Base-by-base conservation (phyloP, 192 early-diverging fungal genomes). In the Podochytrium sp. region DNA sequence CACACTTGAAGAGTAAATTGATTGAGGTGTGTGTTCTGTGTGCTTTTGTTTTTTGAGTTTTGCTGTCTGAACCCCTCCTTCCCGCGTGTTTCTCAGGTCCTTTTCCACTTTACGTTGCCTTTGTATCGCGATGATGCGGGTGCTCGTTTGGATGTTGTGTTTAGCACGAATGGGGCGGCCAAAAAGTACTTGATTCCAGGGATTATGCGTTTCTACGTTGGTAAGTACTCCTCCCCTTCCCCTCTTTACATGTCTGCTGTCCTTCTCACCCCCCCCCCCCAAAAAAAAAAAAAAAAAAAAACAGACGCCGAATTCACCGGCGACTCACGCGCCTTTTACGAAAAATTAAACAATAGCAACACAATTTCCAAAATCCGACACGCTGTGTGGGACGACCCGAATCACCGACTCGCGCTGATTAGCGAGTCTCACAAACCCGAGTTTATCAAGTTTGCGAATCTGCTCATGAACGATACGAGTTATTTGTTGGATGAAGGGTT, bases 291-390 rank as follows among this genome's bases (percentile, higher is more conserved):
- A n/a, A n/a, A n/a, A n/a, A n/a, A n/a, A n/a, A n/a, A n/a, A n/a
- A 23, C 64, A 85, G 97, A 98, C 68, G 94, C 96, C 6, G 97
- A 99, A 79, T 91, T 95, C 49, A 97, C 96, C 23, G 97, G 97
- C 20, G 86, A 89, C 1, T 89, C 88, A 71, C 91, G 92, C 2
- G 96, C 97, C 77, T 99, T 99, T 73, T 99, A 97, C 75, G 97
- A 99, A 79, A 99, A 99, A 80, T 97, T 98, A 83, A 97, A 93
- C 79, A 95, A 96, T 71, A 91, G 97, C 37, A 98, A 98, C 85
- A 91, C 97, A 71, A 96, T 99, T 61, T 91, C 91, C 6, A 93
- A 96, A 70, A 92, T 96, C 7, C 87, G 98, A 75, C 95, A 95
- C 75, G 76, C 78, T 37, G 82, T 96, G 14, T 94, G 95, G 92